Base-by-base conservation (phyloP, 768 basidiomycete genomes). In the Roridomyces roridus region DNA sequence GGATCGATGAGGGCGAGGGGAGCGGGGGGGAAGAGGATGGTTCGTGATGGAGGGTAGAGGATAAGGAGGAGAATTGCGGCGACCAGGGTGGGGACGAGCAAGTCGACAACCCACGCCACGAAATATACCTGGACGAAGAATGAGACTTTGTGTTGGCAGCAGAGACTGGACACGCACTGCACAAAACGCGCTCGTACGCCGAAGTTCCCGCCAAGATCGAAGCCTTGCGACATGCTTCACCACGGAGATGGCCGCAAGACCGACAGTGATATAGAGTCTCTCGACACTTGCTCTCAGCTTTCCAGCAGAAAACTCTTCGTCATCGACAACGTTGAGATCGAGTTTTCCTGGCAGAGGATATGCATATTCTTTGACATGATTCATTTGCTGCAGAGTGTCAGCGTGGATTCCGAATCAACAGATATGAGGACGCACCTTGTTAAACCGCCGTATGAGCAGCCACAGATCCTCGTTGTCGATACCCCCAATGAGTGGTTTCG, bases 271-370 rank as follows among this genome's bases (percentile, higher is more conserved):
- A 56, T 80, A 80, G 20, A 78, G 56, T 3, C 79, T 59, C 62
- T 79, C 79, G 6, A 79, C 55, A 41, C 69, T 74, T 20, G 72
- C 72, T 18, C 78, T 65, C 8, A 79, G 67, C 62, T 77, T 79
- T 59, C 78, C 79, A 0, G 77, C 72, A 1, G 74, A 70, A 62
- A 79, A 79, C 55, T 77, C 76, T 57, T 77, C 77, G 21, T 75
- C 64, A 9, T 66, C 67, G 3, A 73, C 62, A 9, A 72, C 66
- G 51, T 76, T 74, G 7, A 79, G 69, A 53, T 80, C 79, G 18
- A 79, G 72, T 10, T 68, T 63, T 9, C 69, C 69, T 11, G 68
- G 64, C 9, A 69, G 69, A 5, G 59, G 57, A 21, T 66, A 52
- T 10, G 69, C 64, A 24, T 70, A 62, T 11, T 70, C 69, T 34